These are phyloP conservation scores for Hansenula lynferdii DNA, from an alignment of 1,139 yeast genomes.

Conservation along the genomic window DNA sequence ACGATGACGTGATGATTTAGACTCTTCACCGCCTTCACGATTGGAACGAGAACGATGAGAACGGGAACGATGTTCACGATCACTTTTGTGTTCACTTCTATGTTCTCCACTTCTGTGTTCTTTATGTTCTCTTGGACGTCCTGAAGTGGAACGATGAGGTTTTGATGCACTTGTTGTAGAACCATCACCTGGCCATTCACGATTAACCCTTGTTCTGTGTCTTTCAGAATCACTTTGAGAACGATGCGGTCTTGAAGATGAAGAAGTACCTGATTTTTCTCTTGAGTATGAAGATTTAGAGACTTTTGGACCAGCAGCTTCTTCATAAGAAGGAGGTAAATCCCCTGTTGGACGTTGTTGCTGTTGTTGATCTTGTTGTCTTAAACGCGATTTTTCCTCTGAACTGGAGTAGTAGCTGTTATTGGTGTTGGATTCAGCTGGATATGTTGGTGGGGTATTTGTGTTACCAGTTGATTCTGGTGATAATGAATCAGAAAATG, in stretches of 20 bases:
- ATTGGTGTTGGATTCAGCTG: slow-evolving; percentile 4
- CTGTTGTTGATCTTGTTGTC: slow-evolving; percentile 3
- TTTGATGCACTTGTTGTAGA: slow-evolving; percentile 1
- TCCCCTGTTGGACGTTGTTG: slow-evolving; percentile 7
- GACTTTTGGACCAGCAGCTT: slow-evolving; percentile 51
- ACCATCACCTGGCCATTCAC: slow-evolving; percentile 15
- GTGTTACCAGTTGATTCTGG: slow-evolving; percentile 29
- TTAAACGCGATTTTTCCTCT: slow-evolving; percentile 14
- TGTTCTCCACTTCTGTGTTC: slow-evolving; percentile 3
- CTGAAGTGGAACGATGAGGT: slow-evolving; percentile 1
- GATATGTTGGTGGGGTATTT: slow-evolving; percentile 10
- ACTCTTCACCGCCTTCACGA: slow-evolving; percentile 2
- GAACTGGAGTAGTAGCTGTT: slow-evolving; percentile 11
- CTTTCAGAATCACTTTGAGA: slow-evolving; percentile 11
- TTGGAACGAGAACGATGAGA: neutral
- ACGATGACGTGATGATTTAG: slow-evolving; percentile 7
- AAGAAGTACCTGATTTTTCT: slow-evolving; percentile 34
- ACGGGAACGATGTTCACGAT: slow-evolving; percentile 1
- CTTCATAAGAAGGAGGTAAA: slow-evolving; percentile 63
- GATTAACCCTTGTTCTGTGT: slow-evolving; percentile 15
- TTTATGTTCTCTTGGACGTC: slow-evolving; percentile 3
- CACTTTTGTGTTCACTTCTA: neutral
- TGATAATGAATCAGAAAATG: slow-evolving; percentile 47
- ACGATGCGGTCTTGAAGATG: slow-evolving; percentile 8
- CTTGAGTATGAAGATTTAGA: slow-evolving; percentile 43